phyloP scores from a whole-genome alignment of 352 stramenopile species.

The Detonula confervacea region DNA sequence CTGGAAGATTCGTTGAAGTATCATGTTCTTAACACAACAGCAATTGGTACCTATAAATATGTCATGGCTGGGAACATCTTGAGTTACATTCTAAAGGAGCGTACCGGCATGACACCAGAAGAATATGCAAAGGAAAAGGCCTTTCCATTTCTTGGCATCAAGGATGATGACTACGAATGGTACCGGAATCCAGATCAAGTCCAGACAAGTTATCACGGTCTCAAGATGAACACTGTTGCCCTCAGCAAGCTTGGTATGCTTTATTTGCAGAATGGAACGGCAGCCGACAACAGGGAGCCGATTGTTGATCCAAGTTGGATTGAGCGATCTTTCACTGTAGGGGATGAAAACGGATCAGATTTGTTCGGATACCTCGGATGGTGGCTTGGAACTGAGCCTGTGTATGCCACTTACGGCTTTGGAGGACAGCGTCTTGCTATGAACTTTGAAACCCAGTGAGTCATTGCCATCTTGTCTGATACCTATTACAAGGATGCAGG shows the following conservation, averaged over 20 bases:
- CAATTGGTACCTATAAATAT: constrained; percentile 15
- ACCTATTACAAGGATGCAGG: constrained; percentile 34
- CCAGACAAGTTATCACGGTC: neutral
- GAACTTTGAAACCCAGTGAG: constrained; percentile 13
- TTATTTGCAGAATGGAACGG: constrained; percentile 30
- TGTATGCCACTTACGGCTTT: constrained; percentile 27
- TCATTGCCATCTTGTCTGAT: constrained; percentile 24
- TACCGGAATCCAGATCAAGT: constrained; percentile 30
- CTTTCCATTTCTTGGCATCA: constrained; percentile 23
- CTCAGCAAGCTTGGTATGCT: constrained; percentile 25
- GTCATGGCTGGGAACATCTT: constrained; percentile 19
- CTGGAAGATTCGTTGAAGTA: constrained; percentile 20
- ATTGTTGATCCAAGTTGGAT: constrained; percentile 19
- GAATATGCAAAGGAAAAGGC: constrained; percentile 16
- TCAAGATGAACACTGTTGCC: constrained; percentile 6
- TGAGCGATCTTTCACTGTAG: constrained; percentile 21
- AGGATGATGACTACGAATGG: constrained; percentile 28
- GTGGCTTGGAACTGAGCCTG: constrained; percentile 23
- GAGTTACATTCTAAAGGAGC: constrained; percentile 22
- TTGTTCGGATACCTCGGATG: constrained; percentile 30
- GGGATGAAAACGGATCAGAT: constrained; percentile 1
- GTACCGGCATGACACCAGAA: constrained; percentile 14
- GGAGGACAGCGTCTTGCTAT: constrained; percentile 25
- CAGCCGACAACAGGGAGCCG: constrained; percentile 8
- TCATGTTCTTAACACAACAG: neutral